These are phyloP conservation scores for Acanthamoeba healyi DNA, from an alignment of 208 protist species.

Conservation along the genomic window DNA sequence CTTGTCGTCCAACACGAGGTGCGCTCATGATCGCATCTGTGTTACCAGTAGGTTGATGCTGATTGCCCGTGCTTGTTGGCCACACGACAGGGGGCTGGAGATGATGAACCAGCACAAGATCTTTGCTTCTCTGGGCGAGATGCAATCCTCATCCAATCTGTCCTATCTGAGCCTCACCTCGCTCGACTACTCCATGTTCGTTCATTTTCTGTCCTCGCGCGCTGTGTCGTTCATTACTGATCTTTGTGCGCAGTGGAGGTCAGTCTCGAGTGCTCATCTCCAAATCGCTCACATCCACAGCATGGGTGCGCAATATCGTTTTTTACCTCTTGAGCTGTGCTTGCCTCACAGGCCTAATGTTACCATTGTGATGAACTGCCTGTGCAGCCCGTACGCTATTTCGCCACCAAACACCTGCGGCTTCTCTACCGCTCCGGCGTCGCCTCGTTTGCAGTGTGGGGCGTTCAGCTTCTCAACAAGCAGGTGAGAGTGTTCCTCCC, in stretches of 20 bases:
- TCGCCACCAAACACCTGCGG: conserved; percentile 73
- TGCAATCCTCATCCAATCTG: conserved; percentile 4
- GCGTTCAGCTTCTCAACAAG: conserved; percentile 66
- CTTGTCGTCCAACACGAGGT: neutral
- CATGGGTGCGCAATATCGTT: neutral
- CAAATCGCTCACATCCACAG: neutral
- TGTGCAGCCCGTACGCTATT: conserved; percentile 27
- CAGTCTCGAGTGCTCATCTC: neutral
- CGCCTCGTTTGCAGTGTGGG: conserved; percentile 80
- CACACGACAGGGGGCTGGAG: neutral
- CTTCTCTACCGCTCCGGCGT: conserved; percentile 78
- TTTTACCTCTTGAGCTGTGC: neutral
- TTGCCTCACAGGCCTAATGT: neutral
- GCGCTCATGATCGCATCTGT: too few species aligned
- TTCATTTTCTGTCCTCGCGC: neutral
- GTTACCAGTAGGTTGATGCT: neutral
- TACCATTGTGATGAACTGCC: neutral
- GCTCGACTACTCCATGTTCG: conserved; percentile 51
- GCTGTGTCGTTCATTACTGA: neutral
- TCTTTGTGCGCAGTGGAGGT: neutral
- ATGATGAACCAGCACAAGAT: conserved; percentile 39
- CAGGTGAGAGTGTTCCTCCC: neutral
- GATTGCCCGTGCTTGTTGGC: neutral
- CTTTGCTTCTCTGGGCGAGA: conserved; percentile 18
- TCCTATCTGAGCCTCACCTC: conserved; percentile 48